Base-by-base conservation (phyloP, 345 rosid species). In the Aquilaria yunnanensis region DNA sequence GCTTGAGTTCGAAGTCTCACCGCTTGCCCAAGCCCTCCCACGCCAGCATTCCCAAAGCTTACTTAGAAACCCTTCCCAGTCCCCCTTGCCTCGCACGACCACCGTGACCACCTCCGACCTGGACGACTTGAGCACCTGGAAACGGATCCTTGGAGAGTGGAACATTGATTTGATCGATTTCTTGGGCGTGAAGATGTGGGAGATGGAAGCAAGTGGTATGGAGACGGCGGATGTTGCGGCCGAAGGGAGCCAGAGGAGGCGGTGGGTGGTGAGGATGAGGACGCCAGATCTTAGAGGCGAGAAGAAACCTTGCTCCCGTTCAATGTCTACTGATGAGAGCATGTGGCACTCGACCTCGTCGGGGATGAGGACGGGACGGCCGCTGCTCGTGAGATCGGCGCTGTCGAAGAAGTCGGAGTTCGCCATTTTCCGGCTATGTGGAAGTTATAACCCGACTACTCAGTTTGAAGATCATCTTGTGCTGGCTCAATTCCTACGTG, bases 21-120 rank as follows among this genome's bases (percentile, higher is more conserved):
- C 77, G 51, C 62, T 77, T 69, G 85, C 96, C 96, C 95, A 88
- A 30, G 82, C 97, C 59, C 84, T 85, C 10, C 76, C 88, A 65
- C 83, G 84, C 99, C 95, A 94, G 64, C 84, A 74, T 70, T 86
- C 89, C 92, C 84, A 83, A 2, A 90, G 72, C 69, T 90, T 90
- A n/a, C 67, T 72, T 71, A 86, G 72, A 62, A 94, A 86, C 4
- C 75, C 86, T 60, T 88, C 99, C 65, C 77, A 81, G 56, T 90
- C 99, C 3, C 89, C 91, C 74, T 94, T 90, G 49, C 97, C 97
- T 43, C 96, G 78, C 34, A 83, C 71, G 7, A 94, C 93, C 41
- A 74, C 69, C 10, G 87, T 90, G 30, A 86, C 71, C 1, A 90
- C 90, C 34, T 81, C 64, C 51, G 88, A 80, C 80, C 69, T 61